Evolutionary conservation across 1,284 basidiomycete species (phyloP).

Genomic region (Fomes fomentarius): DNA sequence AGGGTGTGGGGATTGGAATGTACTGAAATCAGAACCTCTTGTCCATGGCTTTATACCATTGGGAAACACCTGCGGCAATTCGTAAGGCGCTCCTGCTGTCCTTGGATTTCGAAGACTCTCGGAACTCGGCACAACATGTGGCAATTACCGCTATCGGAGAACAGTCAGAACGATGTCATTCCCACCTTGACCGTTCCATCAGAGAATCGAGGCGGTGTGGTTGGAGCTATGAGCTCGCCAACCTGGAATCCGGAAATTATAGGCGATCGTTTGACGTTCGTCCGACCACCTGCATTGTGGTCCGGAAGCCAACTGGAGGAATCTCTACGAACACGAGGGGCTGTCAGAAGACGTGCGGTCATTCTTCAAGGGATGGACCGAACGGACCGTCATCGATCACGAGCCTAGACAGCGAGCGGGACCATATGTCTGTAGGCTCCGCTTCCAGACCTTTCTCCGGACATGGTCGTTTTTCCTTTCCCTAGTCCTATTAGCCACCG

Average conservation of each 20-base stretch:
- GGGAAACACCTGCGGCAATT: conserved; percentile 1
- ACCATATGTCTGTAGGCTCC: no score
- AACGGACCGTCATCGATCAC: neutral
- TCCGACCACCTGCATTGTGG: neutral
- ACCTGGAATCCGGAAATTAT: neutral
- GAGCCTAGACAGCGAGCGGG: neutral
- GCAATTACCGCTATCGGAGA: neutral
- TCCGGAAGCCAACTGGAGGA: neutral
- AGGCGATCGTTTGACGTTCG: neutral
- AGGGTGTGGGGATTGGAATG: neutral
- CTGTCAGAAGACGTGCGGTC: neutral
- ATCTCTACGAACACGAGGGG: neutral
- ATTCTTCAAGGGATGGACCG: neutral
- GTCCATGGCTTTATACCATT: neutral
- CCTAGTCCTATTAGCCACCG: no score
- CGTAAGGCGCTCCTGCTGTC: conserved; percentile 2
- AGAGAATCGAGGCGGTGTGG: neutral
- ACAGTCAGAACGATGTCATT: neutral
- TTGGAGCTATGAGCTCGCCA: neutral
- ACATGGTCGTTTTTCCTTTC: no score
- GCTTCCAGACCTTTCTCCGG: no score
- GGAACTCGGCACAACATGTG: neutral
- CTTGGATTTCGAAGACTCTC: conserved; percentile 15
- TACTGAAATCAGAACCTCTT: neutral
- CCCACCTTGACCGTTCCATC: neutral